A percentile compares a stretch with the other conserved stretches of the same genome.
Evolutionary conservation across 2,329 filamentous ascomycete species (phyloP).

Genomic region (Fusarium tupiense): DNA sequence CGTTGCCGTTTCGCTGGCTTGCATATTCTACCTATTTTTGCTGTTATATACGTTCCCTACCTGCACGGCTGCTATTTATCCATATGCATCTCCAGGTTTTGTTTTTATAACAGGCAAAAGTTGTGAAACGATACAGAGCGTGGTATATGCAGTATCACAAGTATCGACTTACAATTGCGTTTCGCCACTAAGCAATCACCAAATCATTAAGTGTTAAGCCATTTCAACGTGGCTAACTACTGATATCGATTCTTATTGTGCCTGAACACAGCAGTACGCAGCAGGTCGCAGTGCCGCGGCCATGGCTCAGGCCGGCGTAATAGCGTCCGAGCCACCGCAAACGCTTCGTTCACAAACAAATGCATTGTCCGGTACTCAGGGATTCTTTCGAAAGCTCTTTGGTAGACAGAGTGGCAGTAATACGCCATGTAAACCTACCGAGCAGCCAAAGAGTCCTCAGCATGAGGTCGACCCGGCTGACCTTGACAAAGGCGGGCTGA

Average conservation of each 20-base stretch:
- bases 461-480: conserved; percentile 43
- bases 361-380: conserved; percentile 37
- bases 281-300: conserved; percentile 34
- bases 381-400: conserved; percentile 46
- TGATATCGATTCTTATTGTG: conserved; percentile 5
- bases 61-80: conserved; percentile 25
- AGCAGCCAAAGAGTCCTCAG: conserved; percentile 46
- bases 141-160: conserved; percentile 30
- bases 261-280: conserved; percentile 10
- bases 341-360: conserved; percentile 38
- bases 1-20: conserved; percentile 25
- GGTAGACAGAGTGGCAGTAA: conserved; percentile 32
- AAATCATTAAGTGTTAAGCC: conserved; percentile 17
- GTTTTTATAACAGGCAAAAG: conserved; percentile 23
- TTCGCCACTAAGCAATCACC: conserved; percentile 21
- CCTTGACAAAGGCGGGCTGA: conserved; percentile 47
- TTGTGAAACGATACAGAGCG: conserved; percentile 30
- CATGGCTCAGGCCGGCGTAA: conserved; percentile 47
- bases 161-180: conserved; percentile 17
- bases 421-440: conserved; percentile 13
- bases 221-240: conserved; percentile 12
- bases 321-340: conserved; percentile 44
- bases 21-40: conserved; percentile 15
- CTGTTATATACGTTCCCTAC: conserved; percentile 23
- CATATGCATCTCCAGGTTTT: conserved; percentile 12